A percentile compares a stretch with the other conserved stretches of the same genome.
These are phyloP conservation scores for Vanderwaltozyma yarrowii DNA, from an alignment of 805 yeast species.

Conservation along the genomic window DNA sequence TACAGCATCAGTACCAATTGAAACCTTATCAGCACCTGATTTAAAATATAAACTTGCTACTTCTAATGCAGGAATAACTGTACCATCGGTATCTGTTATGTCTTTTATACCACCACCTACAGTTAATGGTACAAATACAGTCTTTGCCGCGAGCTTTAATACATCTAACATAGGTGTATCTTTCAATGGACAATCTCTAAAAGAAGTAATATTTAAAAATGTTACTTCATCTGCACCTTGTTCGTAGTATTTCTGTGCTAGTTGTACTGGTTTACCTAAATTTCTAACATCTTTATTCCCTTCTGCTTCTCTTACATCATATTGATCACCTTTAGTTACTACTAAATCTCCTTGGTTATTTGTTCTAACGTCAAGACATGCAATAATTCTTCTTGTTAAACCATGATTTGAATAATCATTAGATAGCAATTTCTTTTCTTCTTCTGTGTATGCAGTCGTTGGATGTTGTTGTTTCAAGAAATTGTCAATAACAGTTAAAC, in stretches of 20 bases:
- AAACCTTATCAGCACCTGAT: constrained; percentile 96
- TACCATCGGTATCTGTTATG: constrained; percentile 76
- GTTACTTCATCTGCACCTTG: constrained; percentile 99
- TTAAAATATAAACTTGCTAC: constrained; percentile 88
- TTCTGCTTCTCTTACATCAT: constrained; percentile 78
- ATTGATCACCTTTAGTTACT: constrained; percentile 97
- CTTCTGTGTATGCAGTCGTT: constrained; percentile 15
- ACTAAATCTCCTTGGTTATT: constrained; percentile 93
- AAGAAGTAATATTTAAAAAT: constrained; percentile 88
- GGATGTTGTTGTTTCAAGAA: constrained; percentile 42
- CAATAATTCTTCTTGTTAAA: constrained; percentile 82
- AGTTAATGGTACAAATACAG: constrained; percentile 92
- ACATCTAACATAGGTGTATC: constrained; percentile 97
- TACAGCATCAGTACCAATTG: constrained; percentile 98
- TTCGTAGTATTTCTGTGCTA: constrained; percentile 79
- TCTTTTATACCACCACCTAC: constrained; percentile 98
- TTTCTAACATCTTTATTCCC: constrained; percentile 63
- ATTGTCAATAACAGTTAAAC: constrained; percentile 62
- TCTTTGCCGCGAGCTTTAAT: constrained; percentile 67
- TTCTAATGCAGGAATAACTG: constrained; percentile 68
- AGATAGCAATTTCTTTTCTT: constrained; percentile 11
- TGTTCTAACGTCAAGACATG: constrained; percentile 93
- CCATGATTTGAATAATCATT: constrained; percentile 45
- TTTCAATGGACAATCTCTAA: constrained; percentile 82
- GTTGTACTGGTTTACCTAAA: constrained; percentile 90